phyloP scores from a whole-genome alignment of 2,329 filamentous ascomycete species.

The Aspergillus floridensis region DNA sequence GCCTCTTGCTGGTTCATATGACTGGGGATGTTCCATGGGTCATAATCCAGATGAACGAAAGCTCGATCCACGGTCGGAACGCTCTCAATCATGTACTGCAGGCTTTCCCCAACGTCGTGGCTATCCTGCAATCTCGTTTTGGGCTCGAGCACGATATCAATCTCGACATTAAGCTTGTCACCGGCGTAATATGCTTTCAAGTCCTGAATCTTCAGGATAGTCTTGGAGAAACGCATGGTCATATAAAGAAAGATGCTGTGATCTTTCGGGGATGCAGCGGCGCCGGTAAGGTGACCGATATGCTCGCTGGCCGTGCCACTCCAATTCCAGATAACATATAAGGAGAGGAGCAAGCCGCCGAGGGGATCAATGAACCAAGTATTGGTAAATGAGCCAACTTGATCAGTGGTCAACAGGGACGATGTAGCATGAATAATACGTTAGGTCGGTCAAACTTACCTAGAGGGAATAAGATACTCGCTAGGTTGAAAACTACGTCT shows the following conservation, averaged over 20 bases:
- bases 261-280: constrained; percentile 57
- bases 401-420: neutral
- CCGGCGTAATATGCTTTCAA: constrained; percentile 63
- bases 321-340: constrained; percentile 63
- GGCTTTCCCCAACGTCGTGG: constrained; percentile 59
- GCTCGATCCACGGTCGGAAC: constrained; percentile 43
- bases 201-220: constrained; percentile 66
- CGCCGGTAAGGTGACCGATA: constrained; percentile 61
- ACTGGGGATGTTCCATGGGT: constrained; percentile 44
- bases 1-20: constrained; percentile 36
- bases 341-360: constrained; percentile 59
- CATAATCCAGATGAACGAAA: constrained; percentile 53
- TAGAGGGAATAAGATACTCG: constrained; percentile 83
- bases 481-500: constrained; percentile 86
- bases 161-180: constrained; percentile 61
- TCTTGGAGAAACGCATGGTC: constrained; percentile 88
- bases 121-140: constrained; percentile 54
- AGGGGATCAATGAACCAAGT: constrained; percentile 61
- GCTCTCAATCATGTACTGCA: constrained; percentile 62
- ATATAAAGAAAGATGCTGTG: constrained; percentile 84
- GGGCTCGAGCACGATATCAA: constrained; percentile 61
- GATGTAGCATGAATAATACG: neutral
- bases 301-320: constrained; percentile 60
- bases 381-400: constrained; percentile 38
- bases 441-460: constrained; percentile 25